phyloP scores from a whole-genome alignment of 805 yeast species.

The Kodamaea neixiangensis region DNA sequence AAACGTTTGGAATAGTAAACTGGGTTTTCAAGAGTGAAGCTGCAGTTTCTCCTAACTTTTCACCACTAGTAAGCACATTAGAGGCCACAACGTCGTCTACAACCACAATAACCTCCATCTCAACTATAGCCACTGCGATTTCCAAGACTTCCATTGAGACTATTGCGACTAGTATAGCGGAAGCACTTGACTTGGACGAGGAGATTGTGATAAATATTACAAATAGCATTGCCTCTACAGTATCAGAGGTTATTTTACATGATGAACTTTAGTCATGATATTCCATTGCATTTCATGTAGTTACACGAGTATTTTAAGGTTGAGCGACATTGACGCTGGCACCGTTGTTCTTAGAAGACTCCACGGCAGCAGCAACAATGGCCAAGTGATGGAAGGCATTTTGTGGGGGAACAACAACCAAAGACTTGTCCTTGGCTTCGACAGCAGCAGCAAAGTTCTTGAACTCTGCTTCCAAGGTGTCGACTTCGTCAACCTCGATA shows the following conservation, averaged over 20 bases:
- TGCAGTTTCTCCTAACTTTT: neutral
- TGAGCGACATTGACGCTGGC: slow-evolving; percentile 45
- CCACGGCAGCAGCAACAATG: slow-evolving; percentile 80
- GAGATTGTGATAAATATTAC: slow-evolving; percentile 4
- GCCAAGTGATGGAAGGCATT: slow-evolving; percentile 92
- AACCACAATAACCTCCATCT: neutral
- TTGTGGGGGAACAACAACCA: slow-evolving; percentile 64
- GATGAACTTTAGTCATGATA: slow-evolving; percentile 10
- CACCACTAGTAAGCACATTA: neutral
- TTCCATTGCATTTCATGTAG: neutral
- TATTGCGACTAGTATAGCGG: neutral
- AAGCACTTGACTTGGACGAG: neutral
- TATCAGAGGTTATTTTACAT: slow-evolving; percentile 1
- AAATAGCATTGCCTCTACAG: neutral
- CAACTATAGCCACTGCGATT: neutral
- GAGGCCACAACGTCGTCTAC: neutral
- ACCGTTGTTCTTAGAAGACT: slow-evolving; percentile 61
- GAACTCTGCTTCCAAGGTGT: slow-evolving; percentile 48
- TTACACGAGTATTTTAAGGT: neutral
- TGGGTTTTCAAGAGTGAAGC: slow-evolving; percentile 12
- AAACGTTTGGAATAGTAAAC: slow-evolving; percentile 25
- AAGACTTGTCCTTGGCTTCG: slow-evolving; percentile 55
- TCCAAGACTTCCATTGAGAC: neutral
- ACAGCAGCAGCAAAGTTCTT: slow-evolving; percentile 60
- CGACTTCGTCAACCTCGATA: slow-evolving; percentile 45